phyloP scores from a whole-genome alignment of 2,329 filamentous ascomycete species.

The Fusarium sp. region DNA sequence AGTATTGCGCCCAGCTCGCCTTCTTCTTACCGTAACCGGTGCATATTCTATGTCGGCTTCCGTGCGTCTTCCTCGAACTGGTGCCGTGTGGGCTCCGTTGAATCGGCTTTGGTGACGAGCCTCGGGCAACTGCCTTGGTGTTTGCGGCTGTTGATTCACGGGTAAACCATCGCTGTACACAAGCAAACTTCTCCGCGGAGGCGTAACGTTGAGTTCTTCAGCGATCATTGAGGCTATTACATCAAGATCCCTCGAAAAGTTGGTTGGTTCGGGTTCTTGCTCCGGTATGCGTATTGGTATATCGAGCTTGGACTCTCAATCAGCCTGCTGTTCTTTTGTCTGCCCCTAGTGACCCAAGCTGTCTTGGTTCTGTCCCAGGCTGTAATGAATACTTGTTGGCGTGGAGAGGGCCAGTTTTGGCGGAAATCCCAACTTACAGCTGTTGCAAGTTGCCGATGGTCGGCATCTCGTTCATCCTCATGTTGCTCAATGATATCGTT shows the following conservation, averaged over 20 bases:
- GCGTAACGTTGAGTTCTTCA: constrained; percentile 4
- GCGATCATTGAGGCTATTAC: neutral
- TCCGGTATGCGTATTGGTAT: neutral
- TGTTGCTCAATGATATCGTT: neutral
- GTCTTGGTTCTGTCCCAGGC: neutral
- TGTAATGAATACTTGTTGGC: neutral
- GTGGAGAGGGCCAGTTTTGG: neutral
- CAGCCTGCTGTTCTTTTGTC: constrained; percentile 4
- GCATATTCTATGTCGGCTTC: constrained; percentile 6
- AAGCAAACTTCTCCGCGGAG: constrained; percentile 20
- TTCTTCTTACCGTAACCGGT: constrained; percentile 5
- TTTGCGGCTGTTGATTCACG: constrained; percentile 37
- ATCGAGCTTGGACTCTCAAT: constrained; percentile 5
- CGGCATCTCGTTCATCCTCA: neutral
- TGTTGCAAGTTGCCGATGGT: neutral
- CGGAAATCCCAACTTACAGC: constrained; percentile 18
- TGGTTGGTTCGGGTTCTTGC: constrained; percentile 6
- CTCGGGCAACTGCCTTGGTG: constrained; percentile 42
- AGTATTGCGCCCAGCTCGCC: constrained; percentile 43
- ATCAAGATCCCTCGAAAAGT: neutral
- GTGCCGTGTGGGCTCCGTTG: constrained; percentile 39
- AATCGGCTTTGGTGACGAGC: constrained; percentile 43
- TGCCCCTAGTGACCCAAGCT: neutral
- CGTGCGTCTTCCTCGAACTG: constrained; percentile 25
- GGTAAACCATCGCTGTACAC: constrained; percentile 41